Conservation (phyloP, 306 rosid species). For the Rosa chinensis region DNA sequence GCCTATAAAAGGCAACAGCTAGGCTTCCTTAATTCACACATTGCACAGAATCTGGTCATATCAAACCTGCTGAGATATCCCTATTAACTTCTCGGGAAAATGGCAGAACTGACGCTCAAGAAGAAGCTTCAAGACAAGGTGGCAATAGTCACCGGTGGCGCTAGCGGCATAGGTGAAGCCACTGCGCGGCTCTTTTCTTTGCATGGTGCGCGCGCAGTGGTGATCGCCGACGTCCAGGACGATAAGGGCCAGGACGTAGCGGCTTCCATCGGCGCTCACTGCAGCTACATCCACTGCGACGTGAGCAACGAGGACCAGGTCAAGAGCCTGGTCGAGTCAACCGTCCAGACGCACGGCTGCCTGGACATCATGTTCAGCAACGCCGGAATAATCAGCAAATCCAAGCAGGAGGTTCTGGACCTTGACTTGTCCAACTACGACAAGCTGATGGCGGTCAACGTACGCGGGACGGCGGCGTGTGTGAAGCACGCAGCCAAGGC, state of each 20-base stretch:
- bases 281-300: conserved; percentile 52
- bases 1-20: neutral
- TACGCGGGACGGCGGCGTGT: conserved; percentile 41
- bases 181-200: conserved; percentile 43
- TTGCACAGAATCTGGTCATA: neutral
- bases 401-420: conserved; percentile 35
- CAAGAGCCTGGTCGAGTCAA: conserved; percentile 31
- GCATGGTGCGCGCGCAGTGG: conserved; percentile 43
- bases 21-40: neutral
- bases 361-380: conserved; percentile 70
- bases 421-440: conserved; percentile 36
- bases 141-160: conserved; percentile 59
- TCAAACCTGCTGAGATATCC: neutral
- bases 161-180: conserved; percentile 68
- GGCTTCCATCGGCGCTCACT: conserved; percentile 41
- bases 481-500: conserved; percentile 53
- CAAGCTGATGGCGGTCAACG: conserved; percentile 32
- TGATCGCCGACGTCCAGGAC: conserved; percentile 61
- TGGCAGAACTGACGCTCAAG: neutral
- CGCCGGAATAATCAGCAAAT: conserved; percentile 38
- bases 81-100: neutral
- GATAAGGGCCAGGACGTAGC: conserved; percentile 39
- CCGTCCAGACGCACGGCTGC: conserved; percentile 38
- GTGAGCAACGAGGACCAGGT: conserved; percentile 54
- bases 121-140: conserved; percentile 45